phyloP scores from a whole-genome alignment of 768 basidiomycete species.

The Tremella yokohamensis region DNA sequence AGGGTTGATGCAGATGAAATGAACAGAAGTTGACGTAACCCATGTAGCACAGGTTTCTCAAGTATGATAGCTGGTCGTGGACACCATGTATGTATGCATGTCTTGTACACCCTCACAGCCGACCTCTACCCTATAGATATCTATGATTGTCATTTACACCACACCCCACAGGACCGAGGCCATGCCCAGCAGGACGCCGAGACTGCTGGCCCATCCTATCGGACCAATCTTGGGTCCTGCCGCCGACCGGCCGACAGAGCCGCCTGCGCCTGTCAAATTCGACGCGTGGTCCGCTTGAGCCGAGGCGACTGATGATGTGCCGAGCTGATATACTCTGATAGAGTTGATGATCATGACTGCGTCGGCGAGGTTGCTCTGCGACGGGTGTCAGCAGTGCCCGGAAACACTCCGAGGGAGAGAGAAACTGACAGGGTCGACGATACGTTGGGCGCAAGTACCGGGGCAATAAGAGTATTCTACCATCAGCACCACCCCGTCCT shows the following conservation, averaged over 20 bases:
- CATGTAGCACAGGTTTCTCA: no score
- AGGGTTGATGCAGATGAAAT: no score
- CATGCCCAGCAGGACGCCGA: no score
- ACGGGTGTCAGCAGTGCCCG: not conserved
- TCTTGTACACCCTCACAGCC: no score
- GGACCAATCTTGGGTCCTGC: no score
- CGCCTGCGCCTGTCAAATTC: constrained; percentile 38
- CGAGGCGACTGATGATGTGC: constrained; percentile 8
- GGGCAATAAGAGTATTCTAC: constrained; percentile 42
- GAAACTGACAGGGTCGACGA: constrained; percentile 40
- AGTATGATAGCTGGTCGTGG: no score
- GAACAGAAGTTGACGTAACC: no score
- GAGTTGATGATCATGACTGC: constrained; percentile 47
- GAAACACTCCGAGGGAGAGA: not conserved
- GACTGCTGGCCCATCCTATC: no score
- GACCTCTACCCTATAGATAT: no score
- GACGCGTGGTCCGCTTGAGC: constrained; percentile 22
- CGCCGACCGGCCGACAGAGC: constrained; percentile 12
- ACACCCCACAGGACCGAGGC: no score
- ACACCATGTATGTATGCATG: no score
- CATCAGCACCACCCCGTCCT: not conserved
- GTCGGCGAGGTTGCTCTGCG: constrained; percentile 44
- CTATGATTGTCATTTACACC: no score
- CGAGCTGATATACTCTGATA: constrained; percentile 41
- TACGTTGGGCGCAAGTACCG: constrained; percentile 44